Conservation (phyloP, 139 green algal species). For the Chlamydomonas asymmetrica region DNA sequence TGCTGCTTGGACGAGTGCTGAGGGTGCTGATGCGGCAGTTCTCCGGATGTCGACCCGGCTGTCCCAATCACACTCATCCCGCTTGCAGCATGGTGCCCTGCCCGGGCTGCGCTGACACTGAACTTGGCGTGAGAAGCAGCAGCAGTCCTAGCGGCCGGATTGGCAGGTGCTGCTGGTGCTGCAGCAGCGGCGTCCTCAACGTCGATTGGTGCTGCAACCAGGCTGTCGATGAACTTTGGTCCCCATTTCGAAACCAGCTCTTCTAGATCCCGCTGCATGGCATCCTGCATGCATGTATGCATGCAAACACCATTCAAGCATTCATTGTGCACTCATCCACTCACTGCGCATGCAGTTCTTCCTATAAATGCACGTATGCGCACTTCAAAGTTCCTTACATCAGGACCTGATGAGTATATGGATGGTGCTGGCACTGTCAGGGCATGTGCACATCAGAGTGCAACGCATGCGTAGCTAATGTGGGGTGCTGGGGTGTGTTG, state of each 20-base stretch:
- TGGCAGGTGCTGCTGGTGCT: not conserved
- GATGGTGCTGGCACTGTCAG: not conserved
- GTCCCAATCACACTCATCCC: not conserved
- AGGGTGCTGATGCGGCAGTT: not conserved
- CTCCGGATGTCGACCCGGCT: not conserved
- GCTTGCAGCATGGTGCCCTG: not conserved
- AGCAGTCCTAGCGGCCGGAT: not conserved
- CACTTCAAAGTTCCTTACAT: not conserved
- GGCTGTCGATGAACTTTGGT: slow-evolving; percentile 11
- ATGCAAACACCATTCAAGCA: not conserved
- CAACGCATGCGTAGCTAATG: not conserved
- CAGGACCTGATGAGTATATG: not conserved
- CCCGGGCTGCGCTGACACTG: too few species aligned
- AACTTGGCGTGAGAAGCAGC: too few species aligned
- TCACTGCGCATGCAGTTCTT: not conserved
- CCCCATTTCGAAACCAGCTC: slow-evolving; percentile 10
- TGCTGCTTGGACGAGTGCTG: too few species aligned
- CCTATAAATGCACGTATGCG: not conserved
- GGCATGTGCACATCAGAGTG: not conserved
- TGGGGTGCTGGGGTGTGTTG: not conserved
- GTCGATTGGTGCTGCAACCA: not conserved
- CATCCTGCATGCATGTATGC: not conserved
- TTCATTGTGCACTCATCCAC: not conserved
- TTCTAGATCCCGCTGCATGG: not conserved
- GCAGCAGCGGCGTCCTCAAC: not conserved